These are phyloP conservation scores for Hericium coralloides DNA, from an alignment of 768 basidiomycete species.

Conservation along the genomic window DNA sequence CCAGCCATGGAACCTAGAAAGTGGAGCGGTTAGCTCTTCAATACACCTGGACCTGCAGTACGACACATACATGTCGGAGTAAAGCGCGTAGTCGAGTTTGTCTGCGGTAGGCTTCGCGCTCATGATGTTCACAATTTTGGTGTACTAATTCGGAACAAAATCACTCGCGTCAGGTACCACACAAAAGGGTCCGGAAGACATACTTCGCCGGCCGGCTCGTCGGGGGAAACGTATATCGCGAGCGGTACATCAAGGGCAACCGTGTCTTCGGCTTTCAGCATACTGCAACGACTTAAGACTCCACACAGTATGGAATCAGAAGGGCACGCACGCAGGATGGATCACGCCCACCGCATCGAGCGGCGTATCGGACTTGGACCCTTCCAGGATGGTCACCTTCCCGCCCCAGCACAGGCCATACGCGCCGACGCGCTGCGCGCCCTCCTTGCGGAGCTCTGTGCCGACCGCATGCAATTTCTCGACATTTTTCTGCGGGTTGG, in stretches of 20 bases:
- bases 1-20: constrained; percentile 49
- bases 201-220: neutral
- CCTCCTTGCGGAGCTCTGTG: constrained; percentile 31
- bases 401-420: constrained; percentile 50
- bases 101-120: neutral
- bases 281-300: constrained; percentile 24
- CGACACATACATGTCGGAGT: neutral
- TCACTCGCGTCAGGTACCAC: too few species aligned
- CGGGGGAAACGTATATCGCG: constrained; percentile 41
- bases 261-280: constrained; percentile 44
- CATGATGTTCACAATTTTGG: neutral
- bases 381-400: neutral
- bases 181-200: neutral
- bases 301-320: neutral
- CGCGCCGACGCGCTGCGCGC: constrained; percentile 35
- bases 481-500: constrained; percentile 31
- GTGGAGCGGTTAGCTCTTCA: neutral
- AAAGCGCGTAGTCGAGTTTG: neutral
- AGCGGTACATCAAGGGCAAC: constrained; percentile 42
- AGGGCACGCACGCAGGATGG: neutral
- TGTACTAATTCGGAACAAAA: neutral
- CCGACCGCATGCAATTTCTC: constrained; percentile 35
- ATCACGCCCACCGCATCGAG: neutral
- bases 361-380: neutral
- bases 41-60: neutral